phyloP scores from a whole-genome alignment of 441 rosid genomes.

The Brassica balearica region DNA sequence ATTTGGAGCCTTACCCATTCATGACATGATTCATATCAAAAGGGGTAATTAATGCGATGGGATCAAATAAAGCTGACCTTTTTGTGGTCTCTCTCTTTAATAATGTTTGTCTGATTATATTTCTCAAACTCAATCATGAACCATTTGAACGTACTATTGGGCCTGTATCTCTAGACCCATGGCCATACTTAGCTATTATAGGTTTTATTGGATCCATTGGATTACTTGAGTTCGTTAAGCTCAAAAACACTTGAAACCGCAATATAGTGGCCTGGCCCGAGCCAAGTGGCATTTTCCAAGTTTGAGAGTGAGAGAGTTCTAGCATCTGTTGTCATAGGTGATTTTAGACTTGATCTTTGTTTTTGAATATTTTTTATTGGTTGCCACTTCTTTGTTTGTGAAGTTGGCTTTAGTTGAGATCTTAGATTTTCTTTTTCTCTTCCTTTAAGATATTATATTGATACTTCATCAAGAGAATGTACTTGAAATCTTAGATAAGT shows the following conservation, averaged over 20 bases:
- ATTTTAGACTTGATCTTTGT: background rate
- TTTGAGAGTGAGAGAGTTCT: background rate
- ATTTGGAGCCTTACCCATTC: slow-evolving; percentile 34
- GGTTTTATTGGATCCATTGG: slow-evolving; percentile 1
- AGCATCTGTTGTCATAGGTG: too few relatives aligned
- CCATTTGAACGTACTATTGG: background rate
- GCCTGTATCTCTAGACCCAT: background rate
- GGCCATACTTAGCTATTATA: background rate
- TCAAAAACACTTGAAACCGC: background rate
- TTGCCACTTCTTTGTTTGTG: slow-evolving; percentile 1
- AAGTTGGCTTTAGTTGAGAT: background rate
- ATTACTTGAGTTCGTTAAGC: background rate
- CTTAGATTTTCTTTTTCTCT: background rate
- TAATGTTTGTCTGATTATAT: slow-evolving; percentile 32
- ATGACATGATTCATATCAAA: slow-evolving; percentile 17
- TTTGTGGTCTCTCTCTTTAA: slow-evolving; percentile 25
- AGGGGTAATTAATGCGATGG: slow-evolving; percentile 29
- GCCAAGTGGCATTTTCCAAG: background rate
- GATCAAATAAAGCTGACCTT: slow-evolving; percentile 31
- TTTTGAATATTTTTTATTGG: slow-evolving; percentile 1
- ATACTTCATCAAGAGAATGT: background rate
- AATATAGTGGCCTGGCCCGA: slow-evolving; percentile 16
- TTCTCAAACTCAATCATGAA: slow-evolving; percentile 35
- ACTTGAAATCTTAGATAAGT: background rate
- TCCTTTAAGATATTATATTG: background rate